Evolutionary conservation across 495 filamentous ascomycete genomes (phyloP).

Genomic region (Aspergillus kassunensis): DNA sequence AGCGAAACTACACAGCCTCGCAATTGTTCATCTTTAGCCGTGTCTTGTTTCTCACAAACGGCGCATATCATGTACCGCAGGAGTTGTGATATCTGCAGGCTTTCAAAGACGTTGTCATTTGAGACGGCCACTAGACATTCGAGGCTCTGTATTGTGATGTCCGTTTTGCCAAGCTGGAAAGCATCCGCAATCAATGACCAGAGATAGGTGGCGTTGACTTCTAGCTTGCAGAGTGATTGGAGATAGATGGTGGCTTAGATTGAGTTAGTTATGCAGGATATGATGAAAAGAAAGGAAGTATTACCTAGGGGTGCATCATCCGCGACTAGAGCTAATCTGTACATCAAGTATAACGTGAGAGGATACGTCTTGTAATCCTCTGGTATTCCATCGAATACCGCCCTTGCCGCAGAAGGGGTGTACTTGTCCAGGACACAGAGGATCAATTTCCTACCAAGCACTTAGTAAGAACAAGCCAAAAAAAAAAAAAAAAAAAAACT

Average conservation of each 20-base stretch:
- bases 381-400: conserved; percentile 58
- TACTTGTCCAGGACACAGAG: conserved; percentile 57
- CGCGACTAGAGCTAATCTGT: conserved; percentile 64
- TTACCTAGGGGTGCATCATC: conserved; percentile 53
- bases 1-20: conserved; percentile 54
- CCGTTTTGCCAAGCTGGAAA: conserved; percentile 57
- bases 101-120: conserved; percentile 44
- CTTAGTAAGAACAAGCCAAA: conserved; percentile 12
- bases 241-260: conserved; percentile 51
- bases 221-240: conserved; percentile 42
- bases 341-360: conserved; percentile 67
- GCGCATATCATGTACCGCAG: conserved; percentile 42
- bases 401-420: conserved; percentile 47
- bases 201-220: conserved; percentile 54
- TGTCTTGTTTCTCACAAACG: neutral
- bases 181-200: conserved; percentile 77
- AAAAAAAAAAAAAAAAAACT: too few relatives aligned
- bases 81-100: conserved; percentile 40
- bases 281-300: neutral
- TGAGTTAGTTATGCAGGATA: conserved; percentile 10
- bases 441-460: conserved; percentile 59
- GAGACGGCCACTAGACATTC: conserved; percentile 55
- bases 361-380: conserved; percentile 51
- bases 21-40: conserved; percentile 10
- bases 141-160: conserved; percentile 53